phyloP scores from a whole-genome alignment of 2,329 filamentous ascomycete genomes.

The Arthrobotrys musiformis region DNA sequence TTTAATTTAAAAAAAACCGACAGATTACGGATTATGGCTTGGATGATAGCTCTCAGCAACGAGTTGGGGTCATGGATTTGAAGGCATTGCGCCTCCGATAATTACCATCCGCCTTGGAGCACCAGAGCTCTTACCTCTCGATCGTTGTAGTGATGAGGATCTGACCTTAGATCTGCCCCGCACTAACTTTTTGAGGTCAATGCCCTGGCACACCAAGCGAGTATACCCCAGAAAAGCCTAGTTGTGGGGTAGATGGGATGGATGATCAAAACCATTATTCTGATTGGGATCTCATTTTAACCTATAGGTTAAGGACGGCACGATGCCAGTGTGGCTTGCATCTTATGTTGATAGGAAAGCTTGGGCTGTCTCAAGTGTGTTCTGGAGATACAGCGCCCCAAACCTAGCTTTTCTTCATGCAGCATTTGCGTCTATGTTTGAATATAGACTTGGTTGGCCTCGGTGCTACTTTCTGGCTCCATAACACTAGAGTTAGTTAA shows the following conservation, averaged over 20 bases:
- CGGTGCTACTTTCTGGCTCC: neutral
- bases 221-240: conserved; percentile 5
- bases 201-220: conserved; percentile 32
- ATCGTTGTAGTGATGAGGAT: neutral
- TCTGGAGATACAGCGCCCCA: neutral
- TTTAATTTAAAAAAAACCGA: no score
- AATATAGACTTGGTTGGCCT: neutral
- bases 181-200: conserved; percentile 6
- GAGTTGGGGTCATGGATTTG: no score
- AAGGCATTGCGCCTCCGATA: no score
- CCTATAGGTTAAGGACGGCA: neutral
- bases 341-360: neutral
- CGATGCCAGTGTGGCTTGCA: neutral
- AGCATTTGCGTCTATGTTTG: neutral
- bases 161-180: conserved; percentile 12
- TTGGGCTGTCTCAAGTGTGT: neutral
- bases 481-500: neutral
- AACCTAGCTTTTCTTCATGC: neutral
- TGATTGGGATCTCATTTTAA: conserved; percentile 14
- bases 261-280: conserved; percentile 12
- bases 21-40: no score
- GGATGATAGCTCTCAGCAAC: no score
- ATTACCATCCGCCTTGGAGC: neutral
- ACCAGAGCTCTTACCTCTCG: neutral
- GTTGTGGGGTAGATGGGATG: conserved; percentile 37